Percentiles rank a stretch among this genome's conserved stretches.
These are phyloP conservation scores for Schizopora paradoxa DNA, from an alignment of 1,284 basidiomycete species.

Conservation along the genomic window DNA sequence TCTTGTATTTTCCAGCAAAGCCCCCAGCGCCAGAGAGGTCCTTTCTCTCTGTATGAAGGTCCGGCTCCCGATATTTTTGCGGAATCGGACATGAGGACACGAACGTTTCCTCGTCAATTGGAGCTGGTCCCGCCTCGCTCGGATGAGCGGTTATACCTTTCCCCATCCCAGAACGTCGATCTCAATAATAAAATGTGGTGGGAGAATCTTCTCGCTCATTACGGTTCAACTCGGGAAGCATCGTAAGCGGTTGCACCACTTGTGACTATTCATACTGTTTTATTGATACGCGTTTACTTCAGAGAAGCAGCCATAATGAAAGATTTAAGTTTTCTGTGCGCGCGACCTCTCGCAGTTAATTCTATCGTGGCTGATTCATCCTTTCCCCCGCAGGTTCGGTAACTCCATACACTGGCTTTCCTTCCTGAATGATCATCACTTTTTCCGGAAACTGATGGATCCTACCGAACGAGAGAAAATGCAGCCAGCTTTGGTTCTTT, in stretches of 20 bases:
- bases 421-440: conserved; percentile 53
- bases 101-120: conserved; percentile 11
- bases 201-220: conserved; percentile 51
- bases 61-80: conserved; percentile 9
- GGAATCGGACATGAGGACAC: conserved; percentile 12
- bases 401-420: conserved; percentile 55
- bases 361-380: background rate
- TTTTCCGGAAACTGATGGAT: conserved; percentile 48
- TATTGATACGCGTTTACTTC: conserved; percentile 1
- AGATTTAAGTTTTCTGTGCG: conserved; percentile 15
- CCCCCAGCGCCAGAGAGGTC: conserved; percentile 9
- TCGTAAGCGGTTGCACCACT: conserved; percentile 32
- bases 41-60: conserved; percentile 14
- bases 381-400: conserved; percentile 34
- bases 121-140: conserved; percentile 10
- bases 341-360: background rate
- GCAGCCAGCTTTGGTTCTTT: conserved; percentile 64
- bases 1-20: conserved; percentile 4
- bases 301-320: conserved; percentile 12
- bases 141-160: conserved; percentile 21
- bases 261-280: background rate
- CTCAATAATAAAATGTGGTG: conserved; percentile 55
- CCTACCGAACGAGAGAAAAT: conserved; percentile 45
- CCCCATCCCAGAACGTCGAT: conserved; percentile 38
- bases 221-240: conserved; percentile 37